Evolutionary conservation across 495 filamentous ascomycete species (phyloP).

Genomic region (Chaetomium fimeti): DNA sequence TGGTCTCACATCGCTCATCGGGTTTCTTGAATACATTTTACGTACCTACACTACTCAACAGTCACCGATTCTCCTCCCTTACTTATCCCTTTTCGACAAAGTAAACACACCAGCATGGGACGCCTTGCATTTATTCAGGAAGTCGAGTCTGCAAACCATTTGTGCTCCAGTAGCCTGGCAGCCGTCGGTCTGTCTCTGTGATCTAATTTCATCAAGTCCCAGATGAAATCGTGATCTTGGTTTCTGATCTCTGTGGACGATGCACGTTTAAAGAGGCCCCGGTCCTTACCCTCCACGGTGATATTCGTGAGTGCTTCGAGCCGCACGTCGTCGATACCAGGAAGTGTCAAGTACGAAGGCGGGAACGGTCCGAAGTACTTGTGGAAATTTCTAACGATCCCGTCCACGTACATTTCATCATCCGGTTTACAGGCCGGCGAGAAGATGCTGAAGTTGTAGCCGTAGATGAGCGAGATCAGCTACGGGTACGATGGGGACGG

Average conservation of each 20-base stretch:
- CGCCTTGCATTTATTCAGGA: no score
- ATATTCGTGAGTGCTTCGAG: constrained; percentile 1
- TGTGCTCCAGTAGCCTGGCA: background rate
- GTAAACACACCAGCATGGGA: no score
- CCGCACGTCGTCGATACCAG: background rate
- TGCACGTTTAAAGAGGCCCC: background rate
- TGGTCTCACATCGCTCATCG: no score
- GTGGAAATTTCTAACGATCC: constrained; percentile 4
- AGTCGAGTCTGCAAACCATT: constrained; percentile 2
- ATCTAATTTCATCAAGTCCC: constrained; percentile 5
- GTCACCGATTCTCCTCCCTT: no score
- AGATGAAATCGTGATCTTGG: constrained; percentile 12
- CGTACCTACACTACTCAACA: no score
- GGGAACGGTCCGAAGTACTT: constrained; percentile 6
- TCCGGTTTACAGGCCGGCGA: background rate
- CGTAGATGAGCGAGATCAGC: constrained; percentile 6
- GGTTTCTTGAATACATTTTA: no score
- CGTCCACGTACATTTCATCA: constrained; percentile 4
- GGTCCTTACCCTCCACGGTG: background rate
- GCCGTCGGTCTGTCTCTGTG: background rate
- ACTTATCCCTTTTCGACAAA: no score
- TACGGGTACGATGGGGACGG: background rate
- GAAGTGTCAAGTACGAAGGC: constrained; percentile 4
- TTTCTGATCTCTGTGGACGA: constrained; percentile 11
- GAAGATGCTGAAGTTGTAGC: constrained; percentile 7